Base-by-base conservation (phyloP, 2,329 filamentous ascomycete species). In the Chaetomium strumarium region DNA sequence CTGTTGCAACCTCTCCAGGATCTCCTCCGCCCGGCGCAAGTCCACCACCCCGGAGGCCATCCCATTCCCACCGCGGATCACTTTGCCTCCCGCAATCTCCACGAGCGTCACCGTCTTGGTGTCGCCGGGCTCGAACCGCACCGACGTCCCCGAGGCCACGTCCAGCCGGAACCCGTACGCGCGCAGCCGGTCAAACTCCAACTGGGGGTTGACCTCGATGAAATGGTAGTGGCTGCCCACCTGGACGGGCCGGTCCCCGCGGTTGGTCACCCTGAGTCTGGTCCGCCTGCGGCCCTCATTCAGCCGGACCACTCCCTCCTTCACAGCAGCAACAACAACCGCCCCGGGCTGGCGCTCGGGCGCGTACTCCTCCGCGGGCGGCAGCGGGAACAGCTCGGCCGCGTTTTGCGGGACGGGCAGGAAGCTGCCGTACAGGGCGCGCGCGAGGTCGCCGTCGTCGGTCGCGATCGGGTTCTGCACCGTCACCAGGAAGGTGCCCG, bases 201-300 rank as follows among this genome's bases (percentile, higher is more conserved):
- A 78, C 67, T 88, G 82, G 0, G 90, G 88, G 69, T 97, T 97
- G n/a, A 84, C 86, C 73, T 97, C 92, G 64, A 95, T 83, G 67
- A 97, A 95, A 71, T 96, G 92, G 68, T 96, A 97, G 71, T 97
- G 92, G 31, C 90, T 95, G 31, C 92, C 92, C 55, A 91, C 86
- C 76, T 96, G 91, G 55, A 96, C 86, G 1, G 92, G 92, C 31
- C 92, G 77, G 69, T 97, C 92, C 7, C 92, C 92, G 62, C 80
- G 88, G 69, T 88, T 96, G 58, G 85, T 90, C 38, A 97, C 88
- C 65, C 76, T 83, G 37, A 97, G 72, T 55, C 72, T 78, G 58
- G 91, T 84, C 55, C 91, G 79, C 70, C 80, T 84, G 49, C 90
- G 79, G 37, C 85, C 85, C 61, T 84, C 77, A 66, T 90, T 96